These are phyloP conservation scores for Didymosphaeria variabile DNA, from an alignment of 2,329 filamentous ascomycete genomes.

Conservation along the genomic window DNA sequence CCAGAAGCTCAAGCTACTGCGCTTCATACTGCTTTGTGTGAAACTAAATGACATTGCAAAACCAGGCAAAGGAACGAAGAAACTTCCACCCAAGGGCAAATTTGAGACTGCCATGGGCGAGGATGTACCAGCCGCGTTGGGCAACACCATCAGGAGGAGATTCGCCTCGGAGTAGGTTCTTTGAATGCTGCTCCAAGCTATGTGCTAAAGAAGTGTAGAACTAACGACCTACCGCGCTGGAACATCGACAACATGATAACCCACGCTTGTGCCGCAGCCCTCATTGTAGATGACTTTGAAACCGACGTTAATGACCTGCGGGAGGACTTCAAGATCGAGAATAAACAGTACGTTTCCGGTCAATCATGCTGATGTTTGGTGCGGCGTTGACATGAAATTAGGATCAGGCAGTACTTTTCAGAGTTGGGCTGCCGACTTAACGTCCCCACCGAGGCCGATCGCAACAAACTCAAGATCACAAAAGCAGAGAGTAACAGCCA, in stretches of 20 bases:
- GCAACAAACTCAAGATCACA: conserved; percentile 63
- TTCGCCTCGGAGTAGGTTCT: conserved; percentile 60
- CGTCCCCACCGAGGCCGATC: conserved; percentile 57
- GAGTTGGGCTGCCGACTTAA: conserved; percentile 76
- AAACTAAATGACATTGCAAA: conserved; percentile 56
- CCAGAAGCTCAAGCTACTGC: conserved; percentile 57
- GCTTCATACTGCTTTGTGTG: conserved; percentile 59
- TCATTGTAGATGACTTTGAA: conserved; percentile 77
- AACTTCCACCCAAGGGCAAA: conserved; percentile 69
- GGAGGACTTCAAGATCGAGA: conserved; percentile 76
- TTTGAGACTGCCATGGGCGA: conserved; percentile 69
- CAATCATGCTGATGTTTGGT: too few relatives aligned
- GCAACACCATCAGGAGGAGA: conserved; percentile 62
- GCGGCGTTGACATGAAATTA: conserved; percentile 30
- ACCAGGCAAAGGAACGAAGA: conserved; percentile 49
- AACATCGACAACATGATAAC: conserved; percentile 76
- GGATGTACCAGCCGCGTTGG: conserved; percentile 32
- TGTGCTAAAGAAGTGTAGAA: conserved; percentile 31
- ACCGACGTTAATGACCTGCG: conserved; percentile 75
- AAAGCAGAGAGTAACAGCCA: conserved; percentile 69
- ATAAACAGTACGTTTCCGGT: conserved; percentile 62
- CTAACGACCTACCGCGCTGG: conserved; percentile 71
- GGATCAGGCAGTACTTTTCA: conserved; percentile 73
- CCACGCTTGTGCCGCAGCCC: conserved; percentile 75
- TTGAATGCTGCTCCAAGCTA: neutral